Percentiles rank a stretch among this genome's conserved stretches.
These are phyloP conservation scores for Penicillium canescens DNA, from an alignment of 495 filamentous ascomycete species.

Conservation along the genomic window DNA sequence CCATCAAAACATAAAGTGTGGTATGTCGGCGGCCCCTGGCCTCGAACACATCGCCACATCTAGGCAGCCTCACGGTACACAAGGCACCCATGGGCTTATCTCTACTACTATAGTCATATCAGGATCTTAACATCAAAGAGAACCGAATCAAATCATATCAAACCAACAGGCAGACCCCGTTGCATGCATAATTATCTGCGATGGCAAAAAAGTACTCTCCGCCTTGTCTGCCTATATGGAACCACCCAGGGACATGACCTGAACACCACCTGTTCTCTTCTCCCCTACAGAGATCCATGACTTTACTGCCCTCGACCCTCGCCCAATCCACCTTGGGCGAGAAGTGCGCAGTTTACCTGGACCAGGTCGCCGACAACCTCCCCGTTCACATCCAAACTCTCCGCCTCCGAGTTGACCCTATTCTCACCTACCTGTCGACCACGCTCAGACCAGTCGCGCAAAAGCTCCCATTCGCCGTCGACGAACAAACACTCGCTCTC, in stretches of 20 bases:
- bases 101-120: too few relatives aligned
- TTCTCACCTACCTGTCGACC: conserved; percentile 38
- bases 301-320: conserved; percentile 42
- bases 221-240: conserved; percentile 29
- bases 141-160: too few relatives aligned
- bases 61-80: background rate
- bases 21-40: too few relatives aligned
- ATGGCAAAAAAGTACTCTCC: conserved; percentile 31
- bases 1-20: too few relatives aligned
- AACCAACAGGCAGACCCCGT: background rate
- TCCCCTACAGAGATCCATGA: conserved; percentile 33
- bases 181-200: conserved; percentile 1
- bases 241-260: conserved; percentile 20
- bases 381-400: conserved; percentile 46
- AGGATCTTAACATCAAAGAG: too few relatives aligned
- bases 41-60: background rate
- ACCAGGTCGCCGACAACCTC: conserved; percentile 56
- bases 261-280: conserved; percentile 14
- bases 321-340: conserved; percentile 51
- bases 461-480: conserved; percentile 27
- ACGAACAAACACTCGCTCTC: conserved; percentile 23
- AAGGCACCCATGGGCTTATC: background rate
- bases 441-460: conserved; percentile 34
- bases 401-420: conserved; percentile 36
- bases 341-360: conserved; percentile 50